These are phyloP conservation scores for Bathelium albidoporum DNA, from an alignment of 495 filamentous ascomycete genomes.

Conservation along the genomic window DNA sequence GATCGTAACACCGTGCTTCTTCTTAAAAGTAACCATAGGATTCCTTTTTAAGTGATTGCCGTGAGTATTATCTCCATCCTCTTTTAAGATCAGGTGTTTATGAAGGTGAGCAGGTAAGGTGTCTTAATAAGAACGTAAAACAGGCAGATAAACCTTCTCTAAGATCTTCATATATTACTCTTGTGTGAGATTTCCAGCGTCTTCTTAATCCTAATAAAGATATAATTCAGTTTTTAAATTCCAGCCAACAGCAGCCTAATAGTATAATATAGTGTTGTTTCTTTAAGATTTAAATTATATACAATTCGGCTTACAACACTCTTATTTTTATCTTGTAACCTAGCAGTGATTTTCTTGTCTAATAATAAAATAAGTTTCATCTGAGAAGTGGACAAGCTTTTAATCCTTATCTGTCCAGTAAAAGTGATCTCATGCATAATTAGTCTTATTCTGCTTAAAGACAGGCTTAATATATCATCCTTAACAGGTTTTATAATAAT, in stretches of 20 bases:
- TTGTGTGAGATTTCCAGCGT: background rate
- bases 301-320: slow-evolving; percentile 1
- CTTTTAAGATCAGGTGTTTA: background rate
- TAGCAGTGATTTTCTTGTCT: slow-evolving; percentile 1
- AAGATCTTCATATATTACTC: slow-evolving; percentile 6
- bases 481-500: background rate
- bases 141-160: background rate
- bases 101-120: background rate
- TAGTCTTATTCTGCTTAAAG: background rate
- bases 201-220: slow-evolving; percentile 4
- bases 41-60: background rate
- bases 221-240: slow-evolving; percentile 1
- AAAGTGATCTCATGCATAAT: slow-evolving; percentile 1
- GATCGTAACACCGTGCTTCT: background rate
- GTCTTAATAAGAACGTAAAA: background rate
- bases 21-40: background rate
- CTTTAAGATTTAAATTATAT: slow-evolving; percentile 2
- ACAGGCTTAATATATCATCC: background rate
- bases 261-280: slow-evolving; percentile 5
- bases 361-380: slow-evolving; percentile 5
- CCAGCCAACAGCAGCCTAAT: background rate
- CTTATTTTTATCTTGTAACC: background rate
- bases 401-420: background rate
- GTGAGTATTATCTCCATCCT: background rate
- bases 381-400: background rate